Percentiles rank a stretch among this genome's conserved stretches.
Evolutionary conservation across 352 stramenopile species (phyloP).

Genomic region (Globisporangium solare): DNA sequence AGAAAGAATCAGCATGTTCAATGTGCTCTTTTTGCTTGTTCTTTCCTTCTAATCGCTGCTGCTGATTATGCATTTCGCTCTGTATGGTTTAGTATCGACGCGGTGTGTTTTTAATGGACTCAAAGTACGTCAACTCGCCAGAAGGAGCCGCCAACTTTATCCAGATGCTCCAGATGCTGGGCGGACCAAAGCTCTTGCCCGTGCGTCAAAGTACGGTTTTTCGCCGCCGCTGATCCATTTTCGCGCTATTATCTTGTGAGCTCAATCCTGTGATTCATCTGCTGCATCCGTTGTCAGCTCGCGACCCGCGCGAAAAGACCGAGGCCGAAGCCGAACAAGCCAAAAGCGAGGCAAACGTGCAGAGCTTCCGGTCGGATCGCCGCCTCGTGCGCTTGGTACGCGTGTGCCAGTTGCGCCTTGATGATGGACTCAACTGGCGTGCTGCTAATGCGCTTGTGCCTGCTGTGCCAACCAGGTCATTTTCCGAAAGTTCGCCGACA

Average conservation of each 20-base stretch:
- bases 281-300: slow-evolving; percentile 21
- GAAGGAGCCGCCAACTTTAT: slow-evolving; percentile 44
- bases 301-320: slow-evolving; percentile 42
- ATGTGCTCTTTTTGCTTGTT: no score
- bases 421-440: no score
- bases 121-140: slow-evolving; percentile 32
- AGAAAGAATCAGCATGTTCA: neutral
- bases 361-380: slow-evolving; percentile 80
- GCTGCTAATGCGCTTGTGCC: neutral
- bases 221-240: neutral
- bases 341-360: slow-evolving; percentile 61
- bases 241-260: neutral
- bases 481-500: slow-evolving; percentile 60
- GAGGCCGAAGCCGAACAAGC: slow-evolving; percentile 46
- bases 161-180: slow-evolving; percentile 54
- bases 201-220: slow-evolving; percentile 35
- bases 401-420: slow-evolving; percentile 3
- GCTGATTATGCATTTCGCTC: neutral
- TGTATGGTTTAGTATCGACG: slow-evolving; percentile 28
- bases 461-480: slow-evolving; percentile 34
- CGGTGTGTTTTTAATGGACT: slow-evolving; percentile 49
- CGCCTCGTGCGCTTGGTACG: slow-evolving; percentile 64
- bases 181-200: slow-evolving; percentile 56
- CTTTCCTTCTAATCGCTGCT: neutral
- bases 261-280: neutral